Evolutionary conservation across 495 filamentous ascomycete species (phyloP).

Genomic region (Collariella sp.): DNA sequence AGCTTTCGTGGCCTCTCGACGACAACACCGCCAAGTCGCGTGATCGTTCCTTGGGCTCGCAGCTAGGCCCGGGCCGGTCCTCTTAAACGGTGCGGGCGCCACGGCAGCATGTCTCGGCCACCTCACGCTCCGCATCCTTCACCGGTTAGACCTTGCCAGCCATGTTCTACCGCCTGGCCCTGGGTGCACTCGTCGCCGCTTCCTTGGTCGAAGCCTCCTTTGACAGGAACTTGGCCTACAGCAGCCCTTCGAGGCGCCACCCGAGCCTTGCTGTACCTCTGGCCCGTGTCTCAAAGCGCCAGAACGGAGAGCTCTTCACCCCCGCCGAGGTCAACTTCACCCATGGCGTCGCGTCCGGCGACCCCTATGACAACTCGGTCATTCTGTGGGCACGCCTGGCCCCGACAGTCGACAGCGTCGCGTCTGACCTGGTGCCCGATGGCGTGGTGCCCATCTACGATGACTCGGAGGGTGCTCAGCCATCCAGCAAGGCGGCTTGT

Average conservation of each 20-base stretch:
- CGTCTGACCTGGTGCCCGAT: conserved; percentile 47
- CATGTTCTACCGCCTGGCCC: neutral
- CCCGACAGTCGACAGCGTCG: conserved; percentile 45
- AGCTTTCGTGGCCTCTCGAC: neutral
- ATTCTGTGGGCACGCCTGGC: conserved; percentile 63
- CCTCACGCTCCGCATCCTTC: neutral
- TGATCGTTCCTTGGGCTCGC: neutral
- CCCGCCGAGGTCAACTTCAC: conserved; percentile 48
- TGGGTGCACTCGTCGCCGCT: neutral
- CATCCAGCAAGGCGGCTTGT: conserved; percentile 47
- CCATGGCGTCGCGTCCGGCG: conserved; percentile 61
- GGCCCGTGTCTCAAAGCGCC: conserved; percentile 7
- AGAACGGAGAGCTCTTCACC: conserved; percentile 5
- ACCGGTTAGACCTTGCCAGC: neutral
- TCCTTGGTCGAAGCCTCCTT: conserved; percentile 5
- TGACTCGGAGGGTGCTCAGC: conserved; percentile 30
- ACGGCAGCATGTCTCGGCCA: neutral
- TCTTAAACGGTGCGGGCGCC: neutral
- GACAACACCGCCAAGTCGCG: neutral
- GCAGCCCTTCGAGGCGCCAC: conserved; percentile 10
- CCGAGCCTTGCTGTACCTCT: conserved; percentile 11
- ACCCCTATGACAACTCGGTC: conserved; percentile 54
- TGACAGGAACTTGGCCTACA: conserved; percentile 12
- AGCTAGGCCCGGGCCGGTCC: neutral
- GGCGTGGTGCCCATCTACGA: conserved; percentile 48